Evolutionary conservation across 2,329 filamentous ascomycete genomes (phyloP), one percentile per base, ranked within the genome.

Genomic region (Coniochaeta ligniaria): DNA sequence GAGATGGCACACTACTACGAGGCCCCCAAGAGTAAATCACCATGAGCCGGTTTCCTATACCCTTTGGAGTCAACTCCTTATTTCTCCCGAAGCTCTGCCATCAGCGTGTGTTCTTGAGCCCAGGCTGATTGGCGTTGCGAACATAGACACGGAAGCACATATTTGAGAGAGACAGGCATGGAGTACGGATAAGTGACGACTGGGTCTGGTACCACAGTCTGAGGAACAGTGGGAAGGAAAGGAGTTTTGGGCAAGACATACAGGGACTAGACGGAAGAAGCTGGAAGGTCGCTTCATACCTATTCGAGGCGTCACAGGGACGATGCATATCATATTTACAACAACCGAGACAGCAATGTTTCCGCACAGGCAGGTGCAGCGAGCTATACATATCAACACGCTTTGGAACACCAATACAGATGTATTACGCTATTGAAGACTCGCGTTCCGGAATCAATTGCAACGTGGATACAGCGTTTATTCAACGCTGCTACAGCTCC

Each of bases 1-100:
- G 91, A 99, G 77, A 98, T 99, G 95, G 92, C 94, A 50, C 92
- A 96, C 79, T 96, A 96, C 77, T 95, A 96, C 73, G 92, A 88
- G 62, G 74, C 70, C 56, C 72, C 73, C 67, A 82, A 82, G 72
- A 78, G 74, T 73, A 82, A 81, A 69, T 65, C 70, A 60, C 67
- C 70, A 66, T 66, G 54, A 57, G n/a, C 28, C 14, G 7, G 6
- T 56, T 50, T 28, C 22, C 11, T 26, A 26, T 50, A 26, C 45
- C 7, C 12, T 50, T 4, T 50, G 24, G 35, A 6, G 14, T 38
- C 35, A 38, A 38, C 6, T 12, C 6, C 3, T 16, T 12, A 12
- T 7, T 16, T 38, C 11, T 38, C n/a, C 35, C 35, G 14, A 38
- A 12, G 3, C 35, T 16, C 35, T 16, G 35, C 35, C 35, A 16